A percentile compares a stretch with the other conserved stretches of the same genome.
These are phyloP conservation scores for Neckera pumila DNA, from an alignment of 225 moss, liverwort and hornwort genomes.

Conservation along the genomic window DNA sequence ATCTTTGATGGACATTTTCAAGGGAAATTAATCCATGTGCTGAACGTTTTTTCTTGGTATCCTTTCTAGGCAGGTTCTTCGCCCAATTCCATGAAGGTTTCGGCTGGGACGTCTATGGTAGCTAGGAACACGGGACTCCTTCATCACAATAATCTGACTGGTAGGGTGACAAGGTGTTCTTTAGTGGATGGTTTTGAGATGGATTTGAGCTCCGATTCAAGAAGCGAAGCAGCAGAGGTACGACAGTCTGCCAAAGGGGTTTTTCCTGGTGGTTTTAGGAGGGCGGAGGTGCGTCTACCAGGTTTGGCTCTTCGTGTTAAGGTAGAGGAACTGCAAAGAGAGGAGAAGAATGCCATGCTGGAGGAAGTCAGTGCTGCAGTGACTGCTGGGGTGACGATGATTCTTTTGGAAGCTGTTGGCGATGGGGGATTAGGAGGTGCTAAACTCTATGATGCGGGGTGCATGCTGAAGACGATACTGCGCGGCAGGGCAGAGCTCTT, in stretches of 20 bases:
- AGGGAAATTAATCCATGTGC: neutral
- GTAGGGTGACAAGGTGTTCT: conserved; percentile 23
- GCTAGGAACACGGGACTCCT: neutral
- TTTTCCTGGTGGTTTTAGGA: conserved; percentile 78
- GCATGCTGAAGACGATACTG: conserved; percentile 59
- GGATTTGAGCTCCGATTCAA: conserved; percentile 21
- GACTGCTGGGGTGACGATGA: conserved; percentile 79
- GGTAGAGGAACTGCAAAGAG: conserved; percentile 55
- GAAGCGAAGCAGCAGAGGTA: conserved; percentile 28
- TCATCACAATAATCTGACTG: neutral
- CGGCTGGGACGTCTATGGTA: neutral
- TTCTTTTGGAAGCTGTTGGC: conserved; percentile 66
- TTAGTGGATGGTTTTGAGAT: conserved; percentile 45
- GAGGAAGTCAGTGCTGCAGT: conserved; percentile 52
- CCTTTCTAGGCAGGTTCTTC: conserved; percentile 23
- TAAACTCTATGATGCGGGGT: conserved; percentile 84
- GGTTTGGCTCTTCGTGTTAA: conserved; percentile 67
- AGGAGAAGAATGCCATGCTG: conserved; percentile 31
- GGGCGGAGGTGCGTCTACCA: conserved; percentile 87
- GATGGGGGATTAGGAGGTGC: conserved; percentile 67
- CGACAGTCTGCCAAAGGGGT: conserved; percentile 55
- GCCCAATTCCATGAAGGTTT: neutral
- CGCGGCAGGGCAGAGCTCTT: conserved; percentile 82
- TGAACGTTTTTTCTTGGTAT: neutral
- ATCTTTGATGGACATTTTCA: neutral